Base-by-base conservation (phyloP, 1,139 yeast genomes). In the Suhomyces wounanorum region DNA sequence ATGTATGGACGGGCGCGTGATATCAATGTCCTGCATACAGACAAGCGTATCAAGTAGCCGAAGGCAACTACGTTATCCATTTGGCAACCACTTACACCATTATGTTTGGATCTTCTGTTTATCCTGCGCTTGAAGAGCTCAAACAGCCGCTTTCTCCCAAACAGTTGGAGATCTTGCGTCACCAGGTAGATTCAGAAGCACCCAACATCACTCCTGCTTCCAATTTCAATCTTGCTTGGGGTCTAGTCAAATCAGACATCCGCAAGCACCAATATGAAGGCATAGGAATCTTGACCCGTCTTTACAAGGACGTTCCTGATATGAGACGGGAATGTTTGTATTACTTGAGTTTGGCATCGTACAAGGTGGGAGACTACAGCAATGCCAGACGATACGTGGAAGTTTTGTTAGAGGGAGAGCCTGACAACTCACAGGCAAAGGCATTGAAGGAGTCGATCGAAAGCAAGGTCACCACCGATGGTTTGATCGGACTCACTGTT, bases 171-270 rank as follows among this genome's bases (percentile, higher is more conserved):
- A 80, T 91, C 3, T 78, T 94, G 40, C 84, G 82, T 54, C 81
- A 85, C 60, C 97, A 92, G 60, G 89, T 90, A 43, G 82, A 84
- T 35, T 76, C 87, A 1, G 99, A 95, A 66, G 85, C 88, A 39
- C 96, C 95, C 9, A 75, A 80, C 46, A 92, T 90, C 0, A 78
- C 91, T 0, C 78, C 89, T 0, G 97, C 90, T 66, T 87, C 97
- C 3, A 81, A 84, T 52, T 95, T 95, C 77, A 95, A 94, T 68
- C 89, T 89, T 62, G 96, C 97, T 0, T 95, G 99, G 99, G 99
- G 96, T 1, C 74, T 94, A 49, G 82, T 95, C 55, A 91, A 91
- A 65, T 84, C 96, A 5, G 63, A 69, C 46, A 72, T 76, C 43
- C 75, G 76, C 23, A 77, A 76, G 45, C 85, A 88, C 53, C 96